phyloP scores from a whole-genome alignment of 2,329 filamentous ascomycete species.

The Emergomyces pasteurianus region DNA sequence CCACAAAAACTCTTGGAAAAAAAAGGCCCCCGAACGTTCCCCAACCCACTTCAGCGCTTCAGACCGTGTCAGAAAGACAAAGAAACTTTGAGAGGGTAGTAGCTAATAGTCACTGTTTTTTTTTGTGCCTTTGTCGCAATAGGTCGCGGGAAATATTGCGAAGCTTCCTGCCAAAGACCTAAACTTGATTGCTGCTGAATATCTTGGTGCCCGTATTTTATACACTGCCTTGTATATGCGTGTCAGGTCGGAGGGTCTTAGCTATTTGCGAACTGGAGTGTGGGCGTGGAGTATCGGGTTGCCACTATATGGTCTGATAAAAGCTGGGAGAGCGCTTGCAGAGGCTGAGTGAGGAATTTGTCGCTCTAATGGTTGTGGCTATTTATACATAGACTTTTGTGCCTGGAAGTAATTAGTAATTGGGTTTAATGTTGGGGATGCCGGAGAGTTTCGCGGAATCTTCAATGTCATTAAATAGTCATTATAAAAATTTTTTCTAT shows the following conservation, averaged over 20 bases:
- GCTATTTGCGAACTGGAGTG: slow-evolving; percentile 22
- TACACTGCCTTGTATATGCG: slow-evolving; percentile 26
- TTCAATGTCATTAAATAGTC: no score
- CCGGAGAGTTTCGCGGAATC: no score
- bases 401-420: background rate
- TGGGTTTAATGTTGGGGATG: no score
- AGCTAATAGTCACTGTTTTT: background rate
- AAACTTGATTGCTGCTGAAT: slow-evolving; percentile 22
- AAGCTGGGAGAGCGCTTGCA: slow-evolving; percentile 15
- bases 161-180: slow-evolving; percentile 20
- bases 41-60: no score
- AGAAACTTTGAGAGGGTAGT: background rate
- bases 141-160: slow-evolving; percentile 23
- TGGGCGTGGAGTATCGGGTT: slow-evolving; percentile 24
- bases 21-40: no score
- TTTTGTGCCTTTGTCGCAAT: background rate
- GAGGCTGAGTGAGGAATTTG: background rate
- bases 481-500: no score
- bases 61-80: background rate
- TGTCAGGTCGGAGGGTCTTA: slow-evolving; percentile 19
- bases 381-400: background rate
- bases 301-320: slow-evolving; percentile 21
- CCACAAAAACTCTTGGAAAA: no score
- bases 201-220: slow-evolving; percentile 20
- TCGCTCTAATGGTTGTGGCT: background rate